Base-by-base conservation (phyloP, 768 basidiomycete species). In the Inosperma sp. region DNA sequence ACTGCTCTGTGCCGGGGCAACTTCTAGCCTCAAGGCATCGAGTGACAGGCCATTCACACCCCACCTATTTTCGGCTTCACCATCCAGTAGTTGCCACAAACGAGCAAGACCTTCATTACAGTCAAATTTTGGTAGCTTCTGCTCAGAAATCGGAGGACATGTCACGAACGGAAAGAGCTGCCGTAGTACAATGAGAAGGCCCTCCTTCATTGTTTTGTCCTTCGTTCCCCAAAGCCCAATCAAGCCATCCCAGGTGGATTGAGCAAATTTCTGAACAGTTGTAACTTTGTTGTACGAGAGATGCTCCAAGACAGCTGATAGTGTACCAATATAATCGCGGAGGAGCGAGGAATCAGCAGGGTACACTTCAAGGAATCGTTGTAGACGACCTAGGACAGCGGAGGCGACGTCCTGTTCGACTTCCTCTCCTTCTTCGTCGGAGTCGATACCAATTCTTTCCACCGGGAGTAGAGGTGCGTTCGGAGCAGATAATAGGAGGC, bases 201-300 rank as follows among this genome's bases (percentile, higher is more conserved):
- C 78, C 64, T 94, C 93, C 63, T 93, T 93, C 57, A 87, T 70
- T 7, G 73, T 65, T 52, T 79, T 83, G 64, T 83, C 84, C 68
- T 90, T 92, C 14, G 86, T 86, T 2, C 76, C 74, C 92, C 92
- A 96, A 21, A 95, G 67, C 2, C 68, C 68, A 3, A 93, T 72
- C 5, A 97, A 60, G 2, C 66, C 65, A 39, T 80, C 68, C 83
- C 93, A 90, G 2, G 83, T 70, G 23, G 68, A 67, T 4, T 71
- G 67, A 0, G 88, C 86, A 56, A 90, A 85, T 14, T 65, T 65
- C 7, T 77, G 73, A 30, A 90, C 78, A 2, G 78, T 75, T 7
- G 72, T 61, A 34, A 76, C 80, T 51, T 71, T 76, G 63, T 98
- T 98, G 49, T 95, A 68, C 2, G 90, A 80, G n/a, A 93, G 67